These are phyloP conservation scores for Boletus tomentosulus DNA, from an alignment of 768 basidiomycete species.

Conservation along the genomic window DNA sequence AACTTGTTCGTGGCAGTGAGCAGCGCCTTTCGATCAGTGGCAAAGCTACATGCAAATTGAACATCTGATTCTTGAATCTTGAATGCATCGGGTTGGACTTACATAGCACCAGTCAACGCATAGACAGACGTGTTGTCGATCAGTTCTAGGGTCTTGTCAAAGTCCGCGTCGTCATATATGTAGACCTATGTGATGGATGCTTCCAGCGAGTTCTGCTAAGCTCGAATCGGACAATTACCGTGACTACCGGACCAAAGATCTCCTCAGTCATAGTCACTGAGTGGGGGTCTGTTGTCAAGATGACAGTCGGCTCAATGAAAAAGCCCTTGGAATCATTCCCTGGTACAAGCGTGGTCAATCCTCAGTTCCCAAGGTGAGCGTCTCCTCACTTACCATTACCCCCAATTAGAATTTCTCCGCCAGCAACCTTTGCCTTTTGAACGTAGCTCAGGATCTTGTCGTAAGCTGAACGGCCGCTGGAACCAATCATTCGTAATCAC, in stretches of 20 bases:
- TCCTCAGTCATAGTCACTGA: conserved; percentile 90
- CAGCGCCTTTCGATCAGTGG: conserved; percentile 75
- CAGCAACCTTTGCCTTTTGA: conserved; percentile 79
- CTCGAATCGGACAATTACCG: conserved; percentile 44
- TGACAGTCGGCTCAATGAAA: conserved; percentile 92
- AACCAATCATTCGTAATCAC: not conserved
- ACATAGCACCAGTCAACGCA: conserved; percentile 94
- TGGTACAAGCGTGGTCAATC: conserved; percentile 20
- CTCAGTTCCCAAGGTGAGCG: not conserved
- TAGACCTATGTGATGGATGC: conserved; percentile 51
- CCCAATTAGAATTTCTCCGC: conserved; percentile 87
- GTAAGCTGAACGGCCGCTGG: conserved; percentile 78
- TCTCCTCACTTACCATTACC: conserved; percentile 56
- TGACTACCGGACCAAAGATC: conserved; percentile 95
- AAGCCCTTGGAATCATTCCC: conserved; percentile 90
- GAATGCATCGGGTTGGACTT: conserved; percentile 28
- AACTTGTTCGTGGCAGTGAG: conserved; percentile 76
- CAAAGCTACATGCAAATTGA: conserved; percentile 54
- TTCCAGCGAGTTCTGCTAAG: not conserved
- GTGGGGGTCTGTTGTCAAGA: conserved; percentile 86
- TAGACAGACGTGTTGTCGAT: conserved; percentile 86
- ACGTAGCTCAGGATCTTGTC: conserved; percentile 85
- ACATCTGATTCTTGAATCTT: not conserved
- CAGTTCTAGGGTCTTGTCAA: conserved; percentile 80
- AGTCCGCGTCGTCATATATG: conserved; percentile 85